Base-by-base conservation (phyloP, 208 protist genomes). In the Entamoeba histolytica region DNA sequence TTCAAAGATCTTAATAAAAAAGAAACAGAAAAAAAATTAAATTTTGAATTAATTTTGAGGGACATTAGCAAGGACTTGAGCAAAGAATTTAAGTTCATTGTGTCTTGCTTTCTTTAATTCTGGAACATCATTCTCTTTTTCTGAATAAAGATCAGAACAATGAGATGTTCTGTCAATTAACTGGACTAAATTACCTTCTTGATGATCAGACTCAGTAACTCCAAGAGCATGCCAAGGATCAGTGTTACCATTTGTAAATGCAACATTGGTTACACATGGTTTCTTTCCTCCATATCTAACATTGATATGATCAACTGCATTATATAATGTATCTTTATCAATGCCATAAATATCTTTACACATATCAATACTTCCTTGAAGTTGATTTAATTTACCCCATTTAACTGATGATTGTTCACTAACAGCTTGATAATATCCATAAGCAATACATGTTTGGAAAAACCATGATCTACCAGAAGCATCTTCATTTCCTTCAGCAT, bases 391-490 rank as follows among this genome's bases (percentile, higher is more conserved):
- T 49, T 49, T 91, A 14, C 78, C 35, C 10, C n/a, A 91, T 14
- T 49, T 49, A 0, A 91, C 69, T 6, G n/a, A 23, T 39, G 28
- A 49, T 4, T 91, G n/a, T 35, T 78, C 15, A 78, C 7, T 8
- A n/a, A 78, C 92, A n/a, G 39, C 69, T 49, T 93, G 92, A 14
- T 49, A 93, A 49, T 49, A 93, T 49, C 92, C 92, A 93, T 49
- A 93, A 15, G 28, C 92, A 39, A 49, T 50, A 91, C 92, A 93
- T 49, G 92, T 49, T 93, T 93, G 92, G 35, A 39, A 93, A 5
- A 91, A 49, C 92, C 92, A 93, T 19, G 28, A 7, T 91, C 92
- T 73, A 39, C 61, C 61, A 23, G 61, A 3, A 35, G 57, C 28
- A 28, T 4, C 78, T 35, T 91, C 35, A 14, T 91, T 91, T 23